Evolutionary conservation across 345 rosid species (phyloP).

Genomic region (Cardiospermum halicacabum): DNA sequence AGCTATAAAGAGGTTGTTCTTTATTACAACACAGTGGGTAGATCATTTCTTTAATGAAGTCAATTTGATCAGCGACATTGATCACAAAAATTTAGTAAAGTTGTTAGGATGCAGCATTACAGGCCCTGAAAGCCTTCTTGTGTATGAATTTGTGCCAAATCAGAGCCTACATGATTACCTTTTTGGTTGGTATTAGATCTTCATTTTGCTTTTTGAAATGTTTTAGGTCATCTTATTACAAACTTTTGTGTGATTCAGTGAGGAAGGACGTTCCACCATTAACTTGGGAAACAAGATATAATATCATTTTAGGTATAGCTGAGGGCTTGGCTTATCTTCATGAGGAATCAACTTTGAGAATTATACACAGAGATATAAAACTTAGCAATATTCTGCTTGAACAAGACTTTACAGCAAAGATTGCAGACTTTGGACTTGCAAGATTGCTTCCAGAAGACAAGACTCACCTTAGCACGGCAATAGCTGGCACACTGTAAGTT

Average conservation of each 20-base stretch:
- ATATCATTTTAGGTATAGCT: slow-evolving; percentile 65
- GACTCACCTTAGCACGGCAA: slow-evolving; percentile 66
- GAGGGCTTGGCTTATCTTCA: slow-evolving; percentile 85
- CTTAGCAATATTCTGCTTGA: slow-evolving; percentile 71
- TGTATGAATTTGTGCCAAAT: slow-evolving; percentile 77
- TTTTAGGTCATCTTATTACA: not conserved
- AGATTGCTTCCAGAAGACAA: slow-evolving; percentile 66
- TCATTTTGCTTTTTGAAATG: not conserved
- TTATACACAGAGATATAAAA: slow-evolving; percentile 91
- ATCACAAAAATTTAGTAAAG: slow-evolving; percentile 79
- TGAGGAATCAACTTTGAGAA: slow-evolving; percentile 62
- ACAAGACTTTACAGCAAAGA: slow-evolving; percentile 56
- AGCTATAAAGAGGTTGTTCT: slow-evolving; percentile 82
- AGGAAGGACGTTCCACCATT: slow-evolving; percentile 37
- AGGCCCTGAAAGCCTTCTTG: slow-evolving; percentile 87
- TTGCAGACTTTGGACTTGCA: slow-evolving; percentile 94
- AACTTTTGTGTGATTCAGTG: slow-evolving; percentile 33
- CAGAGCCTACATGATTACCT: slow-evolving; percentile 67
- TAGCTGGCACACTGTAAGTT: slow-evolving; percentile 85
- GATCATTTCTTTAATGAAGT: slow-evolving; percentile 97
- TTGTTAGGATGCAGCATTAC: slow-evolving; percentile 85
- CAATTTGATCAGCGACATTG: slow-evolving; percentile 63
- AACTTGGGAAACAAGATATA: slow-evolving; percentile 51
- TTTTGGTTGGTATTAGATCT: slow-evolving; percentile 37
- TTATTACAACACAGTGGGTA: slow-evolving; percentile 90